phyloP scores from a whole-genome alignment of 129 eudicot species.

The Saposhnikovia divaricata region DNA sequence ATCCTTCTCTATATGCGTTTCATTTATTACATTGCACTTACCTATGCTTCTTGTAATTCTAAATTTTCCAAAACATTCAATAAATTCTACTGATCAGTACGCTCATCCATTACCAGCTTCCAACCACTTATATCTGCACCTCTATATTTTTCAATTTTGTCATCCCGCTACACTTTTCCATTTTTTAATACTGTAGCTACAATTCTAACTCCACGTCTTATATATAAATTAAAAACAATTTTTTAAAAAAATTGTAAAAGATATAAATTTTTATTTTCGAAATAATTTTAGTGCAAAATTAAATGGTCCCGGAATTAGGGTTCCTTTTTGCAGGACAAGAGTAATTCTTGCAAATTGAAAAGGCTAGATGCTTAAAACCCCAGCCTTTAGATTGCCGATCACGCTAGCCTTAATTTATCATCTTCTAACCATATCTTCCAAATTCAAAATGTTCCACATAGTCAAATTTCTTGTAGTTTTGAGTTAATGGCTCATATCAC shows the following conservation, averaged over 20 bases:
- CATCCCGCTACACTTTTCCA: background rate
- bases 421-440: background rate
- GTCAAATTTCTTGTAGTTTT: background rate
- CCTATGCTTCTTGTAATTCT: slow-evolving; percentile 7
- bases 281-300: background rate
- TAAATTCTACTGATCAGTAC: background rate
- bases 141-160: too few relatives aligned
- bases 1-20: background rate
- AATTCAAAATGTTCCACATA: background rate
- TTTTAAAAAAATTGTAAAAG: background rate
- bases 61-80: background rate
- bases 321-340: background rate
- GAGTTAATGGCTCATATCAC: background rate
- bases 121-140: background rate
- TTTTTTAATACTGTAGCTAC: too few relatives aligned
- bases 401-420: background rate
- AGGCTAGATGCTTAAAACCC: background rate
- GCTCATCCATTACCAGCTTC: background rate
- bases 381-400: background rate
- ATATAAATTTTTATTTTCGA: too few relatives aligned
- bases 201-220: too few relatives aligned
- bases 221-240: too few relatives aligned
- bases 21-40: background rate
- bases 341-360: background rate
- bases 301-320: background rate